phyloP scores from a whole-genome alignment of 352 stramenopile species.

The Globisporangium polare region DNA sequence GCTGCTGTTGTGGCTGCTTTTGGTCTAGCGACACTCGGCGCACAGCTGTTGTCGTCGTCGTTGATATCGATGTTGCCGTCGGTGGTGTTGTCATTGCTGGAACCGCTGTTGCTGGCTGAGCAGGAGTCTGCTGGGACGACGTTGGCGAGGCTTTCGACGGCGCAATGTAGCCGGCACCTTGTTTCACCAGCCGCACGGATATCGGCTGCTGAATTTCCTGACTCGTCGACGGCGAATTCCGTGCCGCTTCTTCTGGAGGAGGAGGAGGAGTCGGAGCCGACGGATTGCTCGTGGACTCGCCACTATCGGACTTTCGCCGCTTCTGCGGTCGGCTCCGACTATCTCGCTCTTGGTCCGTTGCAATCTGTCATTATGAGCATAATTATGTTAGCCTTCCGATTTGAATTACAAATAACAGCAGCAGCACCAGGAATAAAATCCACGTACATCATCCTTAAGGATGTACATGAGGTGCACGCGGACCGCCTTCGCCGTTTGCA shows the following conservation, averaged over 20 bases:
- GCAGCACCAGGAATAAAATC: background rate
- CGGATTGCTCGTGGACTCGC: background rate
- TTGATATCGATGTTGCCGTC: background rate
- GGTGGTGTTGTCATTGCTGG: no score
- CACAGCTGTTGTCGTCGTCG: background rate
- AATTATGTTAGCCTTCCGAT: background rate
- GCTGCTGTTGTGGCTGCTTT: background rate
- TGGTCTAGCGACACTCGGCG: background rate
- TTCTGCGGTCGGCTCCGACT: background rate
- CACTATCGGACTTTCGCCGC: background rate
- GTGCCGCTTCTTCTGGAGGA: background rate
- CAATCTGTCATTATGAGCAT: background rate
- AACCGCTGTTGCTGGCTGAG: background rate
- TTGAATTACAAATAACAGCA: background rate
- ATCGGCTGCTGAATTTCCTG: background rate
- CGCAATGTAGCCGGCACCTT: background rate
- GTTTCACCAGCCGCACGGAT: background rate
- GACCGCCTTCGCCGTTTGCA: constrained; percentile 17
- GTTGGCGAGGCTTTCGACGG: background rate
- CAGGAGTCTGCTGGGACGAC: background rate
- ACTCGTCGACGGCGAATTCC: background rate
- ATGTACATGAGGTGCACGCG: constrained; percentile 18
- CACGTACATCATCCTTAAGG: constrained; percentile 12
- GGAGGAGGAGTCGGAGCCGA: background rate
- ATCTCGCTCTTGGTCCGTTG: background rate